Evolutionary conservation across 2,329 filamentous ascomycete species (phyloP), one percentile per base, ranked within the genome.

Genomic region (Myriangium duriaei): DNA sequence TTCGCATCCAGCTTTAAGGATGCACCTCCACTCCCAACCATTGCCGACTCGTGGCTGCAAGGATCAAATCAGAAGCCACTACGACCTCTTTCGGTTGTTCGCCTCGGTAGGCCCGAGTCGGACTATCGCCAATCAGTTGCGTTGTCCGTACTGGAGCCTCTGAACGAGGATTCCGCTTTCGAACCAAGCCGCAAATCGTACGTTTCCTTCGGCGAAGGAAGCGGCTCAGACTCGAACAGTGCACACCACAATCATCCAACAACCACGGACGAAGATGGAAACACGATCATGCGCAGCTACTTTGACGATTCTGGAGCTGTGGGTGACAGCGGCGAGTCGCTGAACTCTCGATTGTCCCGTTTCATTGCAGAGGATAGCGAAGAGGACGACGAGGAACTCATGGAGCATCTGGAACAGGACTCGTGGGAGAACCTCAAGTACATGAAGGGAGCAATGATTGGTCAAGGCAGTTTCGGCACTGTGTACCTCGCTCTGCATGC

Each of bases 401-500:
- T 81, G 49, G 87, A 87, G 53, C 95, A 95, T 68, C 69, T 96
- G 29, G 78, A 85, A 21, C 84, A 85, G 46, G 85, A 95, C 55
- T 92, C 85, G 6, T 96, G 91, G 77, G 87, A 92, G 47, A 87
- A 94, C 45, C 82, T 88, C 64, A 93, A 94, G 60, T 98, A 92
- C 83, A 96, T 98, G 86, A 95, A 96, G 67, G 91, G 91, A 54
- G 87, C 88, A 19, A 69, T 96, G 45, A 98, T 98, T 48, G 91
- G 91, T 19, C 86, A 95, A 61, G 91, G 91, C 45, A 95, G 87
- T 4, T 98, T 98, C 53, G 91, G 91, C 52, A 87, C 80, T 50
- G 91, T 98, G 37, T 98, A 92, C 61, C 72, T 98, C 34, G 91
- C 91, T 16, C 71, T 98, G 19, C 91, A 98, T 57, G 84, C 91